Percentiles rank a stretch among this genome's conserved stretches.
Conservation (phyloP, 176 grass and related monocot species). For the Coix lacrymajobi region DNA sequence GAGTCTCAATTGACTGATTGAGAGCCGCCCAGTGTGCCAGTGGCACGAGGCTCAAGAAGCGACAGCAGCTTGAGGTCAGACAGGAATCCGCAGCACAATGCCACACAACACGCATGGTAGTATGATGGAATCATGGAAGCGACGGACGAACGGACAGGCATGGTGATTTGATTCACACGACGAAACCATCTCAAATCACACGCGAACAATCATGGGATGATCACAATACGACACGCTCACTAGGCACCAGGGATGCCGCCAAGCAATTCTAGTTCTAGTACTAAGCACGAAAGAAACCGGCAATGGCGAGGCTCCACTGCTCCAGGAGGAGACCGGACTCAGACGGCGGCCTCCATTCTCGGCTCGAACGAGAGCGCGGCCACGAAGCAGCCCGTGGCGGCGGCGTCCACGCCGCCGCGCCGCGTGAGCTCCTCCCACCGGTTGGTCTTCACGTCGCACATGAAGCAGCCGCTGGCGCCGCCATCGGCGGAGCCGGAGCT, state of each 20-base stretch:
- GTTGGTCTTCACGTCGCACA: conserved; percentile 52
- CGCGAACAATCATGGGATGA: neutral
- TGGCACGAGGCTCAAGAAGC: conserved; percentile 8
- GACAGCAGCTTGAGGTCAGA: neutral
- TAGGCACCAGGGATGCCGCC: neutral
- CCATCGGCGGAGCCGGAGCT: conserved; percentile 39
- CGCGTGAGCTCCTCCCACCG: conserved; percentile 64
- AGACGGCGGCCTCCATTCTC: conserved; percentile 69
- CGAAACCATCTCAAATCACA: conserved; percentile 18
- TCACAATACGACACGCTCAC: neutral
- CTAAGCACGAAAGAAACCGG: neutral
- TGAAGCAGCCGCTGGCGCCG: conserved; percentile 27
- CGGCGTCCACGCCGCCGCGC: conserved; percentile 10
- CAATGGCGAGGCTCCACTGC: neutral
- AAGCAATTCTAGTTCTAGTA: neutral
- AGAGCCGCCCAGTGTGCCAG: neutral
- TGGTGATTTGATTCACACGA: conserved; percentile 32
- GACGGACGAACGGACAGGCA: neutral
- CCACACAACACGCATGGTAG: neutral
- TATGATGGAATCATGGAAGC: neutral
- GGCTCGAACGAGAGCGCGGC: conserved; percentile 89
- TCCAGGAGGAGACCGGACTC: neutral
- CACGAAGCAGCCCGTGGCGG: conserved; percentile 62
- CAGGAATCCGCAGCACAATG: neutral
- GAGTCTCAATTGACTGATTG: neutral